Evolutionary conservation across 1,139 yeast species (phyloP).

Genomic region (Candida sanyaensis): DNA sequence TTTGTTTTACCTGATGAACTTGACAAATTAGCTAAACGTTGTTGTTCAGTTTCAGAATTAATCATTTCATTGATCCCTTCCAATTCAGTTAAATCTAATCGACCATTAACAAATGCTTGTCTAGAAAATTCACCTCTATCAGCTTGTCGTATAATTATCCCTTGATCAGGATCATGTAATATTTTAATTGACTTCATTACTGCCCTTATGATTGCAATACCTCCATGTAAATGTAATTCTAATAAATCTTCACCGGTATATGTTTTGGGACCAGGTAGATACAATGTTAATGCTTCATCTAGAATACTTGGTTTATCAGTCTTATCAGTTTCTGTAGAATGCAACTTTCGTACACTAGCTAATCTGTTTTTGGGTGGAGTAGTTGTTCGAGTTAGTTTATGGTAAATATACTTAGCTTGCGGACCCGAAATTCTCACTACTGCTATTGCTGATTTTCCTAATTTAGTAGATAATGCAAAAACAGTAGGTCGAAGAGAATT

Average conservation of each 20-base stretch:
- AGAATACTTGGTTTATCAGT: slow-evolving; percentile 34
- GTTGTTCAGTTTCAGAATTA: slow-evolving; percentile 93
- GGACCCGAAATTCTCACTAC: slow-evolving; percentile 84
- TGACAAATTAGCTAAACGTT: slow-evolving; percentile 71
- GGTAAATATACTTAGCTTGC: slow-evolving; percentile 47
- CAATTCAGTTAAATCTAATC: slow-evolving; percentile 73
- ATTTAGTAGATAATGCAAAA: slow-evolving; percentile 85
- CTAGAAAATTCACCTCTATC: slow-evolving; percentile 91
- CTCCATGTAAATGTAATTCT: slow-evolving; percentile 92
- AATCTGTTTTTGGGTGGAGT: slow-evolving; percentile 48
- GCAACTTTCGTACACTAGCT: slow-evolving; percentile 59
- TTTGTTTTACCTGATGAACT: slow-evolving; percentile 73
- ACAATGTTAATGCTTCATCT: slow-evolving; percentile 77
- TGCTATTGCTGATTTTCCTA: slow-evolving; percentile 83
- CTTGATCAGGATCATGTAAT: slow-evolving; percentile 45
- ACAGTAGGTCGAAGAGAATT: slow-evolving; percentile 56
- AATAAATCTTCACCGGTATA: slow-evolving; percentile 92
- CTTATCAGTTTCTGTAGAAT: slow-evolving; percentile 18
- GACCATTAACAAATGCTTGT: slow-evolving; percentile 76
- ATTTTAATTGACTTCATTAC: slow-evolving; percentile 63
- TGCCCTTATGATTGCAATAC: slow-evolving; percentile 77
- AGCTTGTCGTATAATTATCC: slow-evolving; percentile 68
- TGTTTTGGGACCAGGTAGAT: slow-evolving; percentile 73
- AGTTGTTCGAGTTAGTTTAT: slow-evolving; percentile 44
- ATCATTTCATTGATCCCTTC: slow-evolving; percentile 90